A percentile compares a stretch with the other conserved stretches of the same genome.
These are phyloP conservation scores for Gaeumannomyces sp. DNA, from an alignment of 2,329 filamentous ascomycete genomes.

Conservation along the genomic window DNA sequence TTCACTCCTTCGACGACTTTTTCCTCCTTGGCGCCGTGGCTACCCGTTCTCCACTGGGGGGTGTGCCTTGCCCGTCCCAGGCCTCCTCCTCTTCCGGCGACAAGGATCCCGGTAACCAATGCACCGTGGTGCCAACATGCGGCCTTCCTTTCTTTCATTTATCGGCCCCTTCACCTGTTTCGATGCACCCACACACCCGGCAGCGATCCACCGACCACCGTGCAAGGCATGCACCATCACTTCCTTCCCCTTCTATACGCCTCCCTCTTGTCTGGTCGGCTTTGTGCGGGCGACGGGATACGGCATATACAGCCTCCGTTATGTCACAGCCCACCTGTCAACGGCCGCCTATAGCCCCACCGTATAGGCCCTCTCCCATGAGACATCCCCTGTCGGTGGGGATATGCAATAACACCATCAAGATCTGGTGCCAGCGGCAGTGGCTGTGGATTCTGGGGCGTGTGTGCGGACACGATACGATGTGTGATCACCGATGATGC, in stretches of 20 bases:
- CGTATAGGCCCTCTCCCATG: not conserved
- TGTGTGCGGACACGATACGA: not conserved
- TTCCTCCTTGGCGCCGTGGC: not conserved
- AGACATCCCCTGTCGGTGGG: not conserved
- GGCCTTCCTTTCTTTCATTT: not conserved
- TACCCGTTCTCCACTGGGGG: too few relatives aligned
- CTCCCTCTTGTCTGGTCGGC: not conserved
- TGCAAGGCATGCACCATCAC: not conserved
- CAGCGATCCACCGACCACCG: not conserved
- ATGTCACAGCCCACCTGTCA: not conserved
- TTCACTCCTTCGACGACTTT: not conserved
- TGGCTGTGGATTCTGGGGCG: not conserved
- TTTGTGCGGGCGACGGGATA: not conserved
- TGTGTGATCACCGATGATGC: not conserved
- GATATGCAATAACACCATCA: conserved; percentile 2
- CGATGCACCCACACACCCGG: not conserved
- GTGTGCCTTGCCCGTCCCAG: not conserved
- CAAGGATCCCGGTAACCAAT: not conserved
- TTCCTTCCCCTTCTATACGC: not conserved
- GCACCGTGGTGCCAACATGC: not conserved
- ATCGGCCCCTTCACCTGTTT: not conserved
- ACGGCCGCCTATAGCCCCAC: not conserved
- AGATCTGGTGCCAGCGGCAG: conserved; percentile 2
- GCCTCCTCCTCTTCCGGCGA: not conserved
- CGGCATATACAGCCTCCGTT: conserved; percentile 2